These are phyloP conservation scores for Alternaria metachromatica DNA, from an alignment of 2,329 filamentous ascomycete species.

Conservation along the genomic window DNA sequence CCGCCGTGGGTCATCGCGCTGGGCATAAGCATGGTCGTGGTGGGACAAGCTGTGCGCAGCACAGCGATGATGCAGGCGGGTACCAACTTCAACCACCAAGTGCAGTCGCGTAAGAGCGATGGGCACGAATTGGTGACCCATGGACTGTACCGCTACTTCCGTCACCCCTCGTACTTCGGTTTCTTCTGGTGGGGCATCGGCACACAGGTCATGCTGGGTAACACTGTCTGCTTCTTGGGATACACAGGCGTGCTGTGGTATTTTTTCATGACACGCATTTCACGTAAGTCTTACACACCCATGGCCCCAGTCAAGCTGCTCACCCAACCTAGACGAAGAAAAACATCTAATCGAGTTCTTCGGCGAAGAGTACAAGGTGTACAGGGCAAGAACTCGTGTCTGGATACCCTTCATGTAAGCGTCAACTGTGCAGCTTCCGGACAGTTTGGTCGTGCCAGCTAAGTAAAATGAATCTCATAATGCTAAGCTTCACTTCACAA, in stretches of 20 bases:
- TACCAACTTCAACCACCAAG: slow-evolving; percentile 85
- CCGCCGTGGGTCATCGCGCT: slow-evolving; percentile 49
- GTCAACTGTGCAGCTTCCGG: background rate
- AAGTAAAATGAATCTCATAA: background rate
- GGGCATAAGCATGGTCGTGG: slow-evolving; percentile 68
- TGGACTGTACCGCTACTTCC: slow-evolving; percentile 76
- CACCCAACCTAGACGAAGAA: slow-evolving; percentile 70
- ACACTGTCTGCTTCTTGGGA: slow-evolving; percentile 75
- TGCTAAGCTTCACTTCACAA: background rate
- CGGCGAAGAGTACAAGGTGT: slow-evolving; percentile 78
- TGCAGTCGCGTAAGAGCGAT: slow-evolving; percentile 72
- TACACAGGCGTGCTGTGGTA: slow-evolving; percentile 81
- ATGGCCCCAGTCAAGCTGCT: background rate
- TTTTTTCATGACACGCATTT: slow-evolving; percentile 80
- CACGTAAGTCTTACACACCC: slow-evolving; percentile 55
- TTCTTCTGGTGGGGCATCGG: slow-evolving; percentile 99
- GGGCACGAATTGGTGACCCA: slow-evolving; percentile 82
- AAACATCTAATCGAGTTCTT: slow-evolving; percentile 80
- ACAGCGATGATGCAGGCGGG: slow-evolving; percentile 89
- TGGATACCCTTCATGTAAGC: slow-evolving; percentile 77
- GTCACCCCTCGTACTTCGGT: slow-evolving; percentile 95
- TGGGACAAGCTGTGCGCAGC: slow-evolving; percentile 79
- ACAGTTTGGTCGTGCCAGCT: background rate
- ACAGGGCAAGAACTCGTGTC: slow-evolving; percentile 73
- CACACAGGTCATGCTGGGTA: slow-evolving; percentile 88